phyloP scores from a whole-genome alignment of 352 stramenopile species.

The Blastocystis sp. region DNA sequence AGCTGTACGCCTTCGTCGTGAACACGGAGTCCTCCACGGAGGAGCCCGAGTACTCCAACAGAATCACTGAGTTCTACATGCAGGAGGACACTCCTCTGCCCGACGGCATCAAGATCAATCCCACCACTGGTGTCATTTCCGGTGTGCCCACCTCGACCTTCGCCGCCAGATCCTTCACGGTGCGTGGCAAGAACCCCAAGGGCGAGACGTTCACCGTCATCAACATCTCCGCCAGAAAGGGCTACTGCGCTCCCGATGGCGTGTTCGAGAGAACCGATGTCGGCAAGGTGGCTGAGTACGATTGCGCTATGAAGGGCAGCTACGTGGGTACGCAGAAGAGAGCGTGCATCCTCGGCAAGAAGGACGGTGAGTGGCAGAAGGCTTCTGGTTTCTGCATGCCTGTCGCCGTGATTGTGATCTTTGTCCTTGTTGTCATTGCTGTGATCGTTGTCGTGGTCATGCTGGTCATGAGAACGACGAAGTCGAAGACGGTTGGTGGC shows the following conservation, averaged over 20 bases:
- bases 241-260: neutral
- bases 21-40: neutral
- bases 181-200: constrained; percentile 5
- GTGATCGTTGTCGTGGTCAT: neutral
- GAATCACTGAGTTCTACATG: constrained; percentile 8
- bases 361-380: constrained; percentile 28
- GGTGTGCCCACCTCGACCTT: neutral
- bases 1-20: neutral
- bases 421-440: neutral
- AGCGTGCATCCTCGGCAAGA: constrained; percentile 12
- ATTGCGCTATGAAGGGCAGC: constrained; percentile 24
- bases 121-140: neutral
- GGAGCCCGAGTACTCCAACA: neutral
- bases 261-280: neutral
- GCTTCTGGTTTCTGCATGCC: neutral
- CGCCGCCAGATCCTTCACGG: neutral
- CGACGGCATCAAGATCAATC: neutral
- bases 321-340: constrained; percentile 24
- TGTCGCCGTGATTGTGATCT: neutral
- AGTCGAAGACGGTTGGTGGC: neutral
- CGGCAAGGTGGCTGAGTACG: neutral
- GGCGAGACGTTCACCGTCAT: neutral
- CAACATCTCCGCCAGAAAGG: neutral
- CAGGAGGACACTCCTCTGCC: neutral
- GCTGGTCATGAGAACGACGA: neutral